Conservation (phyloP, 2,329 filamentous ascomycete species). For the Curvularia spicifera region DNA sequence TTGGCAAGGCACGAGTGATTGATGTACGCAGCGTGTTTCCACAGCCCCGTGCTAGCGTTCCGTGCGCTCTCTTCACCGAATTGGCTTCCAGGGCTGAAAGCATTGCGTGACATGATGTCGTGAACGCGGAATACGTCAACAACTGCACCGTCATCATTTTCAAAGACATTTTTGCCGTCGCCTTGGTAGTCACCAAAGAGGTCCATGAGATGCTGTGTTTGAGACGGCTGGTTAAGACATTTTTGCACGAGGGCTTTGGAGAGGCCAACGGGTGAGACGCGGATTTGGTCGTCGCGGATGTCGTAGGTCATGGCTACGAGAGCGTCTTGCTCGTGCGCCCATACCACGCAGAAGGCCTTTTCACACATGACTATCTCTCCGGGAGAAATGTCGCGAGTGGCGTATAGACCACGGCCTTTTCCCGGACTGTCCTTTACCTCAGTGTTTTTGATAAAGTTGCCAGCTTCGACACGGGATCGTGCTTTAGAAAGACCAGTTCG, state of each 20-base stretch:
- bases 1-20: conserved; percentile 57
- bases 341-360: conserved; percentile 59
- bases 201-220: conserved; percentile 43
- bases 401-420: conserved; percentile 60
- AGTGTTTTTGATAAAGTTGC: conserved; percentile 55
- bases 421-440: conserved; percentile 50
- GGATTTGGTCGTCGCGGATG: conserved; percentile 45
- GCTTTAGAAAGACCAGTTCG: conserved; percentile 46
- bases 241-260: conserved; percentile 52
- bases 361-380: conserved; percentile 63
- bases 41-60: conserved; percentile 48
- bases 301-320: conserved; percentile 56
- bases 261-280: conserved; percentile 32
- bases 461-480: conserved; percentile 56
- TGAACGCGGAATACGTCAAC: conserved; percentile 60
- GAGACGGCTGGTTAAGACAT: conserved; percentile 53
- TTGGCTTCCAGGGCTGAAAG: conserved; percentile 50
- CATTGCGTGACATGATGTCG: conserved; percentile 55
- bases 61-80: conserved; percentile 32
- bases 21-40: conserved; percentile 51
- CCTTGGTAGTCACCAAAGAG: conserved; percentile 46
- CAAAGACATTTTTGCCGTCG: conserved; percentile 46
- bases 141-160: conserved; percentile 49
- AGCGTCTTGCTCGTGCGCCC: conserved; percentile 52
- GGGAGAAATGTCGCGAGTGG: conserved; percentile 54